Evolutionary conservation across 345 rosid genomes (phyloP).

Genomic region (Syzygium aromaticum): DNA sequence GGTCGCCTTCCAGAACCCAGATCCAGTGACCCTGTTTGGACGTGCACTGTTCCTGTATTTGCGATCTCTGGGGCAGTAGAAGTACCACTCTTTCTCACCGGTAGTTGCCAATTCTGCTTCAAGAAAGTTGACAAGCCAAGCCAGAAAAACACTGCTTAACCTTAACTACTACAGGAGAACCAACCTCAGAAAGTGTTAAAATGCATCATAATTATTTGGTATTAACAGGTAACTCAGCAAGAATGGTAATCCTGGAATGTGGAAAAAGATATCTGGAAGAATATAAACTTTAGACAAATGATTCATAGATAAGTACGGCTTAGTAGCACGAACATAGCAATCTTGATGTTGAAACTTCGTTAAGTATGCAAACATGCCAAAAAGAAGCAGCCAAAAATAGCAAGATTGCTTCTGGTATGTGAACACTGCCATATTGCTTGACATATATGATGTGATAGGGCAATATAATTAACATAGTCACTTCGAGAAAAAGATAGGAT

Average conservation of each 20-base stretch:
- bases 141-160: neutral
- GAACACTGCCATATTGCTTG: neutral
- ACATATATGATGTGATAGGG: neutral
- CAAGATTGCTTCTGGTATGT: neutral
- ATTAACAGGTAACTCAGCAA: neutral
- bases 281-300: neutral
- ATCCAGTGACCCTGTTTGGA: conserved; percentile 90
- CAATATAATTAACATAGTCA: neutral
- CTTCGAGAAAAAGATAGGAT: neutral
- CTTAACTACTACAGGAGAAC: neutral
- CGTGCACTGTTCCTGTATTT: conserved; percentile 87
- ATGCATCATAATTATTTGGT: neutral
- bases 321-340: neutral
- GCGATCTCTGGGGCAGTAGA: conserved; percentile 86
- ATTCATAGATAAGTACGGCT: neutral
- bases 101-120: conserved; percentile 49
- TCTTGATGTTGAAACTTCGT: neutral
- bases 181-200: neutral
- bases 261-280: neutral
- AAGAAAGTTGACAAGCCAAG: neutral
- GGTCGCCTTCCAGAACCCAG: conserved; percentile 96
- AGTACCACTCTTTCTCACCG: conserved; percentile 95
- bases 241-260: neutral
- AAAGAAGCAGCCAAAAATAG: neutral
- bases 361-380: neutral